These are phyloP conservation scores for Arthrobotrys pseudoclavata DNA, from an alignment of 2,329 filamentous ascomycete genomes.

Conservation along the genomic window DNA sequence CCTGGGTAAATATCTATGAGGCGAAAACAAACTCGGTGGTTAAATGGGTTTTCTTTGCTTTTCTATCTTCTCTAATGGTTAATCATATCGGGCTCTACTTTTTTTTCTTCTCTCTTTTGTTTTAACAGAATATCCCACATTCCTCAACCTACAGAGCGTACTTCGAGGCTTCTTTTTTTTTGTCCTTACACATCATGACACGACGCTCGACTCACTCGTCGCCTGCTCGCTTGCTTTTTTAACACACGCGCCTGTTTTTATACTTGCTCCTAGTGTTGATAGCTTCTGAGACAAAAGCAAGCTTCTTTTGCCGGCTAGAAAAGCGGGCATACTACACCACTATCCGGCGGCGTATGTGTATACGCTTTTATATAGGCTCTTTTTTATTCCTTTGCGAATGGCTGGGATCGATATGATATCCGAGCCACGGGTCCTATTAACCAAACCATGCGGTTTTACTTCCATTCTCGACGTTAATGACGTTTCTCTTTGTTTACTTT, in stretches of 20 bases:
- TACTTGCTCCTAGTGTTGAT: conserved; percentile 24
- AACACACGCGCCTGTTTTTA: conserved; percentile 16
- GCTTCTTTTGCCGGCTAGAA: conserved; percentile 27
- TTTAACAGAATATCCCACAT: conserved; percentile 17
- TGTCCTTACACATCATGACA: neutral
- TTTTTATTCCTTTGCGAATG: neutral
- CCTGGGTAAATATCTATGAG: conserved; percentile 55
- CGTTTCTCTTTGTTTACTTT: neutral
- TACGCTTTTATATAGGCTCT: conserved; percentile 7
- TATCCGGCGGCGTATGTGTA: neutral
- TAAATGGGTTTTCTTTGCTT: conserved; percentile 37
- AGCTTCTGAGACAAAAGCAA: conserved; percentile 31
- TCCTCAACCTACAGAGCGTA: conserved; percentile 20
- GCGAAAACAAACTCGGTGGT: conserved; percentile 48
- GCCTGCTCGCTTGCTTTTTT: conserved; percentile 8
- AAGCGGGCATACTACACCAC: conserved; percentile 11
- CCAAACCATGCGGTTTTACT: conserved; percentile 1
- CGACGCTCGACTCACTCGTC: conserved; percentile 6
- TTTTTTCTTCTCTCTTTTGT: conserved; percentile 1
- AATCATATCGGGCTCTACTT: conserved; percentile 36
- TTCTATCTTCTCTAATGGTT: conserved; percentile 37
- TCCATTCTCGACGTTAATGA: neutral
- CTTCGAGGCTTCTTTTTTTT: neutral
- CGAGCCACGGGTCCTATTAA: neutral
- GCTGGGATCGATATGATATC: neutral